These are phyloP conservation scores for Aspergillus nidulans DNA, from an alignment of 495 filamentous ascomycete species.

Conservation along the genomic window DNA sequence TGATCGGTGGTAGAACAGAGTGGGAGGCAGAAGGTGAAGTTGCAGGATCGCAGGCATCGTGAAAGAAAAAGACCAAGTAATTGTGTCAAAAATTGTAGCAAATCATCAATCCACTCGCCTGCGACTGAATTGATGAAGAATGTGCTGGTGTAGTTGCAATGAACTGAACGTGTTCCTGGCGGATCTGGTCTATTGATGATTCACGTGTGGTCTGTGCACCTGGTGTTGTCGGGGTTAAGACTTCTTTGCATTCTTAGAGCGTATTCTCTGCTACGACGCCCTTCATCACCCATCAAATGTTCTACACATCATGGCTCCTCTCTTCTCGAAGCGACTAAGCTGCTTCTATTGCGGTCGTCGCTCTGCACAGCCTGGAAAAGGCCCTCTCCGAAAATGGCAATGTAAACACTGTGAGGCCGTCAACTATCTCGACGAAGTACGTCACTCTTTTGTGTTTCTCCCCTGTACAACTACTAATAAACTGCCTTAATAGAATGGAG, in stretches of 20 bases:
- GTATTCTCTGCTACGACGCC: slow-evolving; percentile 19
- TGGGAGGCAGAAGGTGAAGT: not conserved
- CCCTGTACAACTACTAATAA: slow-evolving; percentile 3
- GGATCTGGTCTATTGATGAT: slow-evolving; percentile 2
- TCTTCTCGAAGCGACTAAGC: slow-evolving; percentile 48
- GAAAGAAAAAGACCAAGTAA: not conserved
- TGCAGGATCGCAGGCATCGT: not conserved
- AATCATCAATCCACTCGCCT: not conserved
- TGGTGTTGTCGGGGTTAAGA: slow-evolving; percentile 23
- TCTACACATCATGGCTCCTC: slow-evolving; percentile 41
- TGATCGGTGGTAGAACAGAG: not conserved
- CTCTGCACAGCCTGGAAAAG: slow-evolving; percentile 50
- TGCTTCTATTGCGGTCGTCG: slow-evolving; percentile 76
- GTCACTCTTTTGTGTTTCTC: slow-evolving; percentile 15
- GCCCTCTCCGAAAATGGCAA: slow-evolving; percentile 54
- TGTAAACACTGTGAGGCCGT: slow-evolving; percentile 73
- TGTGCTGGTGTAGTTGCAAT: not conserved
- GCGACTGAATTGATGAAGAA: not conserved
- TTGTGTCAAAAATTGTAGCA: not conserved
- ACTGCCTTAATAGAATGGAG: slow-evolving; percentile 55
- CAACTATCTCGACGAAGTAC: slow-evolving; percentile 71
- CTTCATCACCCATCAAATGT: slow-evolving; percentile 13
- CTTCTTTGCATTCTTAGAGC: slow-evolving; percentile 22
- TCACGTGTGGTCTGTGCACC: slow-evolving; percentile 34
- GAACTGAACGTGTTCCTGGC: not conserved